Evolutionary conservation across 306 rosid species (phyloP).

Genomic region (Elaeagnus macrophylla): DNA sequence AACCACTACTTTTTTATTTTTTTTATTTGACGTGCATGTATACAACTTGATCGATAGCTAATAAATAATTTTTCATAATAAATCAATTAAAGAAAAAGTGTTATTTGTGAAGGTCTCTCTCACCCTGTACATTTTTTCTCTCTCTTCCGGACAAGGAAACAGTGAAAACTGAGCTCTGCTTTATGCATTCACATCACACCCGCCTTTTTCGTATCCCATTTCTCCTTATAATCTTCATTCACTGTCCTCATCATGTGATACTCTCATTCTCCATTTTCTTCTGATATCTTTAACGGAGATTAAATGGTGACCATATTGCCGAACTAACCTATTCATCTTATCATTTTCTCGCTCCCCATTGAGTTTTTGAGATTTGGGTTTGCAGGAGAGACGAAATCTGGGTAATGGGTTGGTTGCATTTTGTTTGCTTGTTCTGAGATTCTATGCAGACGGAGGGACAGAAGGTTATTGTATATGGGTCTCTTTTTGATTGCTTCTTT

Average conservation of each 20-base stretch:
- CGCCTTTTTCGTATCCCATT: constrained; percentile 36
- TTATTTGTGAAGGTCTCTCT: no score
- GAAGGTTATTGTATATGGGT: constrained; percentile 30
- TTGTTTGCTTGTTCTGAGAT: constrained; percentile 18
- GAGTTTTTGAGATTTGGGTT: constrained; percentile 9
- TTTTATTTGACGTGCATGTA: no score
- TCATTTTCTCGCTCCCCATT: background rate
- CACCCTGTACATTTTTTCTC: background rate
- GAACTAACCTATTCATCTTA: constrained; percentile 1
- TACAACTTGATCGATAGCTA: no score
- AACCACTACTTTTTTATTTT: no score
- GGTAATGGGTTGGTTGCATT: constrained; percentile 31
- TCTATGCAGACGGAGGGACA: constrained; percentile 1
- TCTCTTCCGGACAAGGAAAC: background rate
- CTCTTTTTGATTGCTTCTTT: constrained; percentile 20
- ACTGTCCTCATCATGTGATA: constrained; percentile 45
- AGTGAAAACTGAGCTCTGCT: constrained; percentile 20
- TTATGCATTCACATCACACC: constrained; percentile 32
- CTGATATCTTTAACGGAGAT: constrained; percentile 6
- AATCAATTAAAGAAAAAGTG: no score
- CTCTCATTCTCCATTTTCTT: background rate
- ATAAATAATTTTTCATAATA: no score
- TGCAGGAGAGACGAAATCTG: constrained; percentile 8
- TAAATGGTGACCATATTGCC: constrained; percentile 16
- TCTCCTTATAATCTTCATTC: constrained; percentile 14